These are phyloP conservation scores for Epichloe uncinata DNA, from an alignment of 2,329 filamentous ascomycete genomes.

Conservation along the genomic window DNA sequence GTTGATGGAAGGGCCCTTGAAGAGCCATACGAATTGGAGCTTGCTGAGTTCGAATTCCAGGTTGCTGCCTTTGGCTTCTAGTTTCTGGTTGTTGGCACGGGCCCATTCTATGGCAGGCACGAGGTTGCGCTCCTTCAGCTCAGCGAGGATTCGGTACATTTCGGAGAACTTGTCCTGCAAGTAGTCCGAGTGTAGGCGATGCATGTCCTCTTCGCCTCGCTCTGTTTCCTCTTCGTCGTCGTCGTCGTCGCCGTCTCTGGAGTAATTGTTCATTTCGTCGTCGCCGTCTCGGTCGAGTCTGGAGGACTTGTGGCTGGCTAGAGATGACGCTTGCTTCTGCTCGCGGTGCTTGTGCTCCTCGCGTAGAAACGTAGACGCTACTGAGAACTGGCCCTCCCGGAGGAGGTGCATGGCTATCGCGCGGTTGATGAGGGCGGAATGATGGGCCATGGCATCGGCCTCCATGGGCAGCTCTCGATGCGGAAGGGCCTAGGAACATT, in stretches of 20 bases:
- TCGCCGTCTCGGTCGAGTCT: conserved; percentile 20
- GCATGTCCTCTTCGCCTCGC: conserved; percentile 13
- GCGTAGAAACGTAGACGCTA: conserved; percentile 71
- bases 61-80: conserved; percentile 78
- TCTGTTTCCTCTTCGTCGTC: conserved; percentile 9
- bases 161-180: conserved; percentile 71
- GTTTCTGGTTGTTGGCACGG: conserved; percentile 48
- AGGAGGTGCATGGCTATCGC: conserved; percentile 95
- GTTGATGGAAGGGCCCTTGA: conserved; percentile 46
- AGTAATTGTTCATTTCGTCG: conserved; percentile 16
- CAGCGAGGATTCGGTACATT: conserved; percentile 82
- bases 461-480: conserved; percentile 58
- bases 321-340: conserved; percentile 7
- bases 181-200: conserved; percentile 25
- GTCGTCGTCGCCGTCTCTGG: conserved; percentile 12
- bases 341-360: conserved; percentile 42
- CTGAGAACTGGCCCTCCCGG: conserved; percentile 83
- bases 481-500: conserved; percentile 21
- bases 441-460: conserved; percentile 64
- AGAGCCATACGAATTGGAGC: conserved; percentile 81
- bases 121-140: conserved; percentile 63
- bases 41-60: conserved; percentile 90
- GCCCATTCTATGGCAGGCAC: conserved; percentile 83
- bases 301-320: conserved; percentile 5
- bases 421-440: conserved; percentile 70